phyloP scores from a whole-genome alignment of 2,329 filamentous ascomycete genomes.

The Neodidymelliopsis sp. region DNA sequence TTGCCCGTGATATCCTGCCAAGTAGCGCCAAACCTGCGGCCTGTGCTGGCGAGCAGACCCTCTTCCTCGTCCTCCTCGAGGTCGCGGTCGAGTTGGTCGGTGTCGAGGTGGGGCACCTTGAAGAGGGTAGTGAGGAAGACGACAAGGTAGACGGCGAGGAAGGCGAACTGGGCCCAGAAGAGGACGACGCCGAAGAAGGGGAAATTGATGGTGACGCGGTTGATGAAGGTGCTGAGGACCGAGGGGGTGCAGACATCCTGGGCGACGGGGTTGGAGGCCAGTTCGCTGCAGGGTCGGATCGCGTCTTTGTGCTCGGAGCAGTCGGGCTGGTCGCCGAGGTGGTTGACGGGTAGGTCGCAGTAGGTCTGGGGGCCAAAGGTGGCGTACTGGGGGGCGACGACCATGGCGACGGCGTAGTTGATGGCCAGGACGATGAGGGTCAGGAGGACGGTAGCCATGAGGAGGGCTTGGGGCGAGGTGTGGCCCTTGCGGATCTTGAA shows the following conservation, averaged over 20 bases:
- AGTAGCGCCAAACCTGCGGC: constrained; percentile 80
- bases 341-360: constrained; percentile 74
- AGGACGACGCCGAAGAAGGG: constrained; percentile 91
- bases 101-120: constrained; percentile 78
- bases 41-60: constrained; percentile 83
- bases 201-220: constrained; percentile 91
- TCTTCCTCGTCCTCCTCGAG: constrained; percentile 94
- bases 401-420: constrained; percentile 91
- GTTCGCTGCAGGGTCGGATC: constrained; percentile 83
- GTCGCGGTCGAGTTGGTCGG: constrained; percentile 83
- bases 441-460: constrained; percentile 89
- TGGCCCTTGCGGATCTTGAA: constrained; percentile 90
- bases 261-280: constrained; percentile 73
- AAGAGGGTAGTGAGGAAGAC: constrained; percentile 82
- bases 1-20: constrained; percentile 86
- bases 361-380: constrained; percentile 95
- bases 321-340: constrained; percentile 73
- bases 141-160: constrained; percentile 82
- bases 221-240: constrained; percentile 90
- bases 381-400: constrained; percentile 94
- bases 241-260: constrained; percentile 87
- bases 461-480: constrained; percentile 88
- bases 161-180: constrained; percentile 96
- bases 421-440: constrained; percentile 88
- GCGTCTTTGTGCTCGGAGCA: constrained; percentile 75